These are phyloP conservation scores for Bullera alba DNA, from an alignment of 768 basidiomycete genomes.

Conservation along the genomic window DNA sequence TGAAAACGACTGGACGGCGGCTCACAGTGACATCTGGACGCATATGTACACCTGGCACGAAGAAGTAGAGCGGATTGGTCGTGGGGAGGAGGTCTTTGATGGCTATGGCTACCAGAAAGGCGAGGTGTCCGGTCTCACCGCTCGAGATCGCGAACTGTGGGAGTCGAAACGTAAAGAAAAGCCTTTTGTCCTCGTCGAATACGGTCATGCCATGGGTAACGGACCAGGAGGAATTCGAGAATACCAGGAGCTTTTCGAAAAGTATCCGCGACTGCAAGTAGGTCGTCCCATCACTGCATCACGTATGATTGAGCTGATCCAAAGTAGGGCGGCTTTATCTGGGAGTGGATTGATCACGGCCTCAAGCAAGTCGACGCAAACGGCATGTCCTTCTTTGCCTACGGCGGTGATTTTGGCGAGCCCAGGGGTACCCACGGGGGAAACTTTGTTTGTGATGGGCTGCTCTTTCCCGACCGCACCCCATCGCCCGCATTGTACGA, in stretches of 20 bases:
- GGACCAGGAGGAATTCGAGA: conserved; percentile 8
- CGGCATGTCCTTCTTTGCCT: conserved; percentile 5
- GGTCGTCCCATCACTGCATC: too few relatives aligned
- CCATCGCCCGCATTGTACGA: conserved; percentile 6
- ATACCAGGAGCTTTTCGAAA: conserved; percentile 9
- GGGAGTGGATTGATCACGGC: conserved; percentile 16
- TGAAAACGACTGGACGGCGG: not conserved
- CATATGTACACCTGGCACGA: conserved; percentile 2
- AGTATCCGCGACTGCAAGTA: conserved; percentile 9
- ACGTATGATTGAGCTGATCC: too few relatives aligned
- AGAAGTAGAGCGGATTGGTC: conserved; percentile 5
- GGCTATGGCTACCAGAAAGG: too few relatives aligned
- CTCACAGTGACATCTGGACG: conserved; percentile 2
- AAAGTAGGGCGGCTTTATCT: conserved; percentile 14
- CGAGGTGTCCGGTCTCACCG: not conserved
- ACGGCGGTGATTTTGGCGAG: conserved; percentile 14
- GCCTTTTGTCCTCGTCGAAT: conserved; percentile 10
- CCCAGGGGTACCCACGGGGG: conserved; percentile 7
- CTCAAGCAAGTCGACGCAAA: not conserved
- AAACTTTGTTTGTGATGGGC: conserved; percentile 10
- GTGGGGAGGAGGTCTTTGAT: not conserved
- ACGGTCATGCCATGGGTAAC: conserved; percentile 13
- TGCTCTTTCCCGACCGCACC: conserved; percentile 8
- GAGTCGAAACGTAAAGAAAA: not conserved
- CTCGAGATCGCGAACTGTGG: not conserved